Evolutionary conservation across 257 asterid species (phyloP), one percentile per base, ranked within the genome.

Genomic region (Echites panduratus): DNA sequence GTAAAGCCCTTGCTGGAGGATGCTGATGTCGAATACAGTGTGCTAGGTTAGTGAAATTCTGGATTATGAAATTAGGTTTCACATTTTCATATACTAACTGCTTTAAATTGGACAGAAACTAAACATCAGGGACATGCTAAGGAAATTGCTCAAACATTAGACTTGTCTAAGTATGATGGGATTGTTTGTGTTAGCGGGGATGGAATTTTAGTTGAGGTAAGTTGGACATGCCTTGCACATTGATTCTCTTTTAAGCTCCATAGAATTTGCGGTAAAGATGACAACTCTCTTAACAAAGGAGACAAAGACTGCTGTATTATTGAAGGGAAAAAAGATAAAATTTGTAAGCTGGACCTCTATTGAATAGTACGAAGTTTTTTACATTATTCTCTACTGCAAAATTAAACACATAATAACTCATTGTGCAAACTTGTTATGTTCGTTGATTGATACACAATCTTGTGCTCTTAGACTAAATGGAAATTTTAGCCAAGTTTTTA

Each of bases 161-260:
- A 95, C 84, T 83, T 95, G 48, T 75, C 76, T 17, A 82, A 81
- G 71, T 90, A 87, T 45, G 96, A 95, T 69, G 99, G 99, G 58
- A 85, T 95, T 76, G 85, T 95, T 72, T 95, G 99, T 74, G 93
- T 90, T 64, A 95, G 99, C 19, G 99, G 99, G 47, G 99, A 95
- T 48, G 99, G 99, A 40, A 70, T 90, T 82, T 74, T 95, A 48
- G 99, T 92, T 78, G 99, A 95, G 98, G 99, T 92, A 62, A 77
- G 90, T 78, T 75, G 58, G 79, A 71, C 57, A 68, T 68, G 22
- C 65, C 22, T 5, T 20, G 9, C 59, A 8, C 1, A 26, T 44
- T 19, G 9, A 41, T 41, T 32, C 8, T 48, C 44, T 68, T 69
- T 41, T 53, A 58, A 11, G 9, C 65, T 26, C 40, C 26, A 2